Base-by-base conservation (phyloP, 345 rosid species). In the Alliaria petiolata region DNA sequence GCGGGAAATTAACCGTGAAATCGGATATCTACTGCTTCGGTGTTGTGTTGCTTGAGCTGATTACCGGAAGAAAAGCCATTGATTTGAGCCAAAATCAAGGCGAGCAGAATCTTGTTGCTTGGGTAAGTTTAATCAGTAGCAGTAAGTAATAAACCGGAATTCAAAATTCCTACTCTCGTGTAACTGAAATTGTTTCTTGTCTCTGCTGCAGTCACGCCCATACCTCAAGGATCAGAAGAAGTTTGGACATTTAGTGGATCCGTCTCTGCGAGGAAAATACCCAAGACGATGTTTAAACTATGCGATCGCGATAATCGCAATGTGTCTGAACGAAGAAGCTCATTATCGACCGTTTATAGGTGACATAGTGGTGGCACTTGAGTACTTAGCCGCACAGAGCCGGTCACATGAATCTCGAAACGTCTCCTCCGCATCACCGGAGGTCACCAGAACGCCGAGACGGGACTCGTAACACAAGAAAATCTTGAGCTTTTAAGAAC, bases 21-120 rank as follows among this genome's bases (percentile, higher is more conserved):
- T 95, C 99, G 35, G 99, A 95, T 77, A 90, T 95, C 42, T 95
- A 95, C 82, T 76, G 98, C 82, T 95, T 91, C n/a, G 99, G 99
- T 50, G 99, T 92, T 31, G 97, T 95, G 61, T 67, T 95, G 66
- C 75, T 95, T 83, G 99, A 95, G 83, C 76, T 95, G 53, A 92
- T 95, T 69, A 88, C 96, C 3, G 99, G 99, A 3, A 76, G 91
- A 66, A 95, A 83, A 82, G 98, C 92, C 6, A 88, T 95, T 52
- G 98, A 95, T 70, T n/a, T 34, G 44, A 68, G 65, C 15, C 85
- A 44, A 79, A 81, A 49, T 71, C 87, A 71, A 25, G 98, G 91
- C 51, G 93, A 91, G 72, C 97, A 92, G 78, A 95, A 84, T 83
- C 83, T 95, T 45, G 84, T 90, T 14, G 67, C 89, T 1, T 92